Evolutionary conservation across 169 alveolate species (phyloP).

Genomic region (Cryptosporidium meleagridis): DNA sequence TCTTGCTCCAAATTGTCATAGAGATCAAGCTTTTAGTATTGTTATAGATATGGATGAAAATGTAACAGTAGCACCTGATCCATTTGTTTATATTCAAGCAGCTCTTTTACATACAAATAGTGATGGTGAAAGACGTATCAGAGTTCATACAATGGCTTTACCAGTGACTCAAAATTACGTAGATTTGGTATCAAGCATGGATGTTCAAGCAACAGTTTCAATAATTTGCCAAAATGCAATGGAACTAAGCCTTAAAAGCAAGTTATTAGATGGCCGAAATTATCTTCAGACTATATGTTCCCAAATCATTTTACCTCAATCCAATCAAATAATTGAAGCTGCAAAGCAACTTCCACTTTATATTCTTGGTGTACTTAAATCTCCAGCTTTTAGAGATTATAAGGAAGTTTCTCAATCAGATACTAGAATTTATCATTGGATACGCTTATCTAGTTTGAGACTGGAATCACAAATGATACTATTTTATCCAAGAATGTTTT

Average conservation of each 20-base stretch:
- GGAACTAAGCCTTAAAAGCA: slow-evolving; percentile 80
- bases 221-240: slow-evolving; percentile 82
- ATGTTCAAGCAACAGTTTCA: slow-evolving; percentile 83
- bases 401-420: slow-evolving; percentile 83
- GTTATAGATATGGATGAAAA: slow-evolving; percentile 87
- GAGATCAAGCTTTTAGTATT: slow-evolving; percentile 89
- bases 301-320: slow-evolving; percentile 74
- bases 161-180: slow-evolving; percentile 91
- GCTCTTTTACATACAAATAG: slow-evolving; percentile 96
- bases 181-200: slow-evolving; percentile 82
- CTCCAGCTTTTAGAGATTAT: slow-evolving; percentile 85
- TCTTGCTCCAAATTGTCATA: slow-evolving; percentile 91
- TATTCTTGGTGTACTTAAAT: slow-evolving; percentile 85
- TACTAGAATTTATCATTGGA: slow-evolving; percentile 84
- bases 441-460: slow-evolving; percentile 81
- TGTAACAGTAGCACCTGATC: slow-evolving; percentile 81
- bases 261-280: slow-evolving; percentile 85
- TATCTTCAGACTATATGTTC: slow-evolving; percentile 83
- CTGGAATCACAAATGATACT: slow-evolving; percentile 82
- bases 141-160: slow-evolving; percentile 94
- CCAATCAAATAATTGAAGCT: slow-evolving; percentile 75
- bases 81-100: slow-evolving; percentile 93
- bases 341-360: slow-evolving; percentile 77
- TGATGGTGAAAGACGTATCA: slow-evolving; percentile 97
- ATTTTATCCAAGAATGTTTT: slow-evolving; percentile 86